Evolutionary conservation across 441 rosid genomes (phyloP).

Genomic region (Hypseocharis bilobata): DNA sequence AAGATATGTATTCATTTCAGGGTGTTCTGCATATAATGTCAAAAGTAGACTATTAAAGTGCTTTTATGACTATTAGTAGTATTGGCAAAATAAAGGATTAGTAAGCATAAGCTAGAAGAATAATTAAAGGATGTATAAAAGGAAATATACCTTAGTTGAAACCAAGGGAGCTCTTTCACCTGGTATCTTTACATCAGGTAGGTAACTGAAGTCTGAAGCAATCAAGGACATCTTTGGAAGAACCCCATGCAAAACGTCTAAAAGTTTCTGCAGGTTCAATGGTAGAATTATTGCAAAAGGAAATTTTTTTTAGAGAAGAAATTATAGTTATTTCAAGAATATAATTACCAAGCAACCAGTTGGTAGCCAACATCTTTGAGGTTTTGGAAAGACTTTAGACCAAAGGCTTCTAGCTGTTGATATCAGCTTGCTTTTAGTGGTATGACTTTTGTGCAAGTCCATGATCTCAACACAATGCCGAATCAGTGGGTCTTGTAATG

Average conservation of each 20-base stretch:
- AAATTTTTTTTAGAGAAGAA: conserved; percentile 11
- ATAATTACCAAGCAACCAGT: conserved; percentile 76
- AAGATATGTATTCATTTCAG: no score
- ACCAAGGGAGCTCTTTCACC: conserved; percentile 95
- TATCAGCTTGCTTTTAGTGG: conserved; percentile 21
- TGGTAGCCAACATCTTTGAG: conserved; percentile 87
- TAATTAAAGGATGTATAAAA: conserved; percentile 1
- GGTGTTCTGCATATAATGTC: no score
- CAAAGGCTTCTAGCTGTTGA: conserved; percentile 42
- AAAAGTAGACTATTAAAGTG: no score
- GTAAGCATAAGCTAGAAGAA: not conserved
- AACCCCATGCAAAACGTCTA: conserved; percentile 67
- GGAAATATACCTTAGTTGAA: conserved; percentile 62
- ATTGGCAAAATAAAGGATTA: not conserved
- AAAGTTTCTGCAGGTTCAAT: conserved; percentile 52
- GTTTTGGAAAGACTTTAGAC: conserved; percentile 73
- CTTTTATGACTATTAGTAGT: no score
- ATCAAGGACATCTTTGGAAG: conserved; percentile 89
- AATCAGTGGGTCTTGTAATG: conserved; percentile 64
- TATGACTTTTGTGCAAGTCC: conserved; percentile 38
- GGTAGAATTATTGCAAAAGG: conserved; percentile 4
- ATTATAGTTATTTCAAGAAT: conserved; percentile 5
- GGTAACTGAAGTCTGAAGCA: conserved; percentile 85
- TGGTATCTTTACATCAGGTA: conserved; percentile 80
- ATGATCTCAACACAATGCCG: conserved; percentile 55